These are phyloP conservation scores for Lupinus albus DNA, from an alignment of 306 rosid genomes.

Conservation along the genomic window DNA sequence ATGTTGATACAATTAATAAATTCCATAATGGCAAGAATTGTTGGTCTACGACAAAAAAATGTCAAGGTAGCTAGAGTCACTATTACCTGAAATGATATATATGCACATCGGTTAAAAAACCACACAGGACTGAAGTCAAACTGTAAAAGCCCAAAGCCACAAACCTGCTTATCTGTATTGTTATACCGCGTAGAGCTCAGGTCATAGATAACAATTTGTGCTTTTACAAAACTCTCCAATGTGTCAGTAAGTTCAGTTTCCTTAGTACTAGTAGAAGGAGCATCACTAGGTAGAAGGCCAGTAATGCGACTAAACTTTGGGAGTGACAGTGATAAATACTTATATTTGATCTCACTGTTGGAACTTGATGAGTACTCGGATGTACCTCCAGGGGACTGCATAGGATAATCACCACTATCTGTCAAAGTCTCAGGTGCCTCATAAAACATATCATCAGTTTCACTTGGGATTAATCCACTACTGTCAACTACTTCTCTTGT, in stretches of 20 bases:
- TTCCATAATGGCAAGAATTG: conserved; percentile 84
- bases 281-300: conserved; percentile 77
- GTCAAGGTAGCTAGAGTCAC: conserved; percentile 84
- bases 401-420: conserved; percentile 56
- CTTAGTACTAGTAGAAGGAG: conserved; percentile 43
- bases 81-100: conserved; percentile 59
- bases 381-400: conserved; percentile 54
- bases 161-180: conserved; percentile 77
- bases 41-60: conserved; percentile 91
- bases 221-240: conserved; percentile 85
- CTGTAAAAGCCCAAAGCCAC: conserved; percentile 38
- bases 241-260: conserved; percentile 55
- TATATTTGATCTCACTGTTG: conserved; percentile 36
- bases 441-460: conserved; percentile 79
- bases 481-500: conserved; percentile 45
- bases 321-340: conserved; percentile 43
- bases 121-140: conserved; percentile 27
- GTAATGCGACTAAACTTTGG: conserved; percentile 70
- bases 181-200: conserved; percentile 75
- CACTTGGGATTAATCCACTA: conserved; percentile 47
- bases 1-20: conserved; percentile 77
- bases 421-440: conserved; percentile 86
- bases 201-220: conserved; percentile 75
- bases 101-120: conserved; percentile 25
- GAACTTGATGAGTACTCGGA: conserved; percentile 42